Evolutionary conservation across 140 eudicot genomes (phyloP), one percentile per base, ranked within the genome.

Genomic region (Ambrosia hybrid): DNA sequence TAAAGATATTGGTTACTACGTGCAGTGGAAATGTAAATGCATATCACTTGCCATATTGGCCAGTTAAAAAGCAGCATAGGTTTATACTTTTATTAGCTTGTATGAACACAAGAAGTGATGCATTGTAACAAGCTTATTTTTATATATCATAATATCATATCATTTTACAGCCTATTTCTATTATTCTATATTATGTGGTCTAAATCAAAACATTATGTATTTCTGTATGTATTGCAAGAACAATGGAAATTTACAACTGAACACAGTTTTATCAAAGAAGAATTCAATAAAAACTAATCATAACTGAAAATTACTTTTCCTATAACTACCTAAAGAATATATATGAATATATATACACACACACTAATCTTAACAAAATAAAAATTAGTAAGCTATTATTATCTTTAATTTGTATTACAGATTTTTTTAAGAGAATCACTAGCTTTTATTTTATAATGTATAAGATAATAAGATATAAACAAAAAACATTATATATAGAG

Each of bases 1-100:
- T 79, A 79, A 79, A 7, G 73, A 41, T 72, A 72, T 17, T 57
- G 74, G 83, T 72, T 66, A 57, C 66, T 79, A 79, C 72, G 78
- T n/a, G 82, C 73, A 49, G 83, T 79, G 79, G 70, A 79, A 66
- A 66, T 79, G 83, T 79, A 79, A 65, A 79, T 74, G 66, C 78
- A 73, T 49, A 78, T 38, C 75, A 39, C 74, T 64, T 56, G 83
- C 74, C 74, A 78, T 58, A 51, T 65, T 57, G 63, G 69, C 70
- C 69, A 72, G 55, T 72, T 57, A 30, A 48, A 71, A 58, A 58
- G 70, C 62, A 68, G 75, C 68, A 38, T 69, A 69, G 76, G 69
- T 68, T 41, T 69, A 36, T 36, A 69, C 71, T 76, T 68, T 41
- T 60, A 36, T 36, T 76, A 48, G 81, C 69, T 51, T 58, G 70